Evolutionary conservation across 73 alveolate genomes (phyloP), one percentile per base, ranked within the genome.

Genomic region (Paraurostyla sp.): DNA sequence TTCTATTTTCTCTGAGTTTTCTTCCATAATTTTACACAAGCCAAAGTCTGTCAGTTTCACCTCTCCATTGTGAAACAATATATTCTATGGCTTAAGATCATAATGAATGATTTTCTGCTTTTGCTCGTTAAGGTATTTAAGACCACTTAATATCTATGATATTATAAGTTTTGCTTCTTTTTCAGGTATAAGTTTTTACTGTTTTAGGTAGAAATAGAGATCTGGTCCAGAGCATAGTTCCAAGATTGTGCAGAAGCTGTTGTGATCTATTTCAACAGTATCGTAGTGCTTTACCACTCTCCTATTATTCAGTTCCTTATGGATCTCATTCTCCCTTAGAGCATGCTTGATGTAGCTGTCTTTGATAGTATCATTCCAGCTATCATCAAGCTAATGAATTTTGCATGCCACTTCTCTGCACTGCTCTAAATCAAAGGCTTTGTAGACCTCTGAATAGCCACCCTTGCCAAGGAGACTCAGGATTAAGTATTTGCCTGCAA

Each of bases 21-120:
- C 93, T 41, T 96, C 99, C 71, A 97, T 92, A 43, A 96, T 92
- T 89, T 98, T 98, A 32, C 99, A 97, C 33, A 98, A 93, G 20
- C 99, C 99, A 83, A 98, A 98, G 89, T 98, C 99, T 25, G 99
- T 93, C 35, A 98, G 96, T 91, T 98, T 98, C 1, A 97, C 96
- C 83, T 98, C 99, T 89, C 99, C 99, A 50, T 96, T 97, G 80
- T 97, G 97, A 84, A 97, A 96, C 56, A 98, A 89, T 58, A 98
- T 97, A 85, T 98, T 98, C 80, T 95, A 92, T 0, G 99, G 99
- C 91, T 98, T 98, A 81, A 98, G 91, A 90, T 98, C 99, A 91
- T 97, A 97, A 88, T 97, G 99, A 32, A 97, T 97, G 52, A 98
- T 96, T 76, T 92, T 94, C 85, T 94, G 83, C 85, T 96, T 94